A percentile compares a stretch with the other conserved stretches of the same genome.
Evolutionary conservation across 2,329 filamentous ascomycete genomes (phyloP).

Genomic region (Purpureocillium lavendulum): DNA sequence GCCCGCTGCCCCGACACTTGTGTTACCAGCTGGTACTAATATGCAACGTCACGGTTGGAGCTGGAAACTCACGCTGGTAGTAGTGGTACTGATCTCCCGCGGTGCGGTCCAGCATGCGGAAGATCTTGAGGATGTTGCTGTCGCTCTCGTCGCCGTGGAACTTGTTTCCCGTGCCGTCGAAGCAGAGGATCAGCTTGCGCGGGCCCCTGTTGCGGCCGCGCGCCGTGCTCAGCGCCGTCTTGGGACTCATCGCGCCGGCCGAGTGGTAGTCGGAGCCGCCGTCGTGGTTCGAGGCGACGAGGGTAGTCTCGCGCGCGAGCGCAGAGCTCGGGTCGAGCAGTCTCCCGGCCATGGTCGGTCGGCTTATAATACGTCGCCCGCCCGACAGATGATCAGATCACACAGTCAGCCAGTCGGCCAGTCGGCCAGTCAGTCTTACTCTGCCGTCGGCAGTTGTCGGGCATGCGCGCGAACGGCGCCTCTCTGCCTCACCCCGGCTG

Average conservation of each 20-base stretch:
- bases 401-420: no score
- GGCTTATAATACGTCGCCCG: no score
- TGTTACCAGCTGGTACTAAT: neutral
- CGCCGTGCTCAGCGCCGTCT: constrained; percentile 6
- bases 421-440: no score
- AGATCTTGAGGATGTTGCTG: constrained; percentile 62
- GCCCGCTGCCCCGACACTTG: constrained; percentile 35
- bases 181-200: constrained; percentile 49
- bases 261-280: constrained; percentile 1
- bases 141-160: constrained; percentile 55
- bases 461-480: no score
- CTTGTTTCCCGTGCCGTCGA: constrained; percentile 57
- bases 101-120: constrained; percentile 58
- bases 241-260: constrained; percentile 4
- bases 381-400: no score
- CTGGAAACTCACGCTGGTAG: constrained; percentile 44
- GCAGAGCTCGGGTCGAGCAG: constrained; percentile 10
- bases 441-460: no score
- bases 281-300: neutral
- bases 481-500: no score
- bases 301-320: neutral
- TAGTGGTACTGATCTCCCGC: constrained; percentile 55
- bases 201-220: constrained; percentile 11
- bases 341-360: constrained; percentile 1
- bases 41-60: no score